Evolutionary conservation across 257 asterid genomes (phyloP), one percentile per base, ranked within the genome.

Genomic region (Misopates orontium): DNA sequence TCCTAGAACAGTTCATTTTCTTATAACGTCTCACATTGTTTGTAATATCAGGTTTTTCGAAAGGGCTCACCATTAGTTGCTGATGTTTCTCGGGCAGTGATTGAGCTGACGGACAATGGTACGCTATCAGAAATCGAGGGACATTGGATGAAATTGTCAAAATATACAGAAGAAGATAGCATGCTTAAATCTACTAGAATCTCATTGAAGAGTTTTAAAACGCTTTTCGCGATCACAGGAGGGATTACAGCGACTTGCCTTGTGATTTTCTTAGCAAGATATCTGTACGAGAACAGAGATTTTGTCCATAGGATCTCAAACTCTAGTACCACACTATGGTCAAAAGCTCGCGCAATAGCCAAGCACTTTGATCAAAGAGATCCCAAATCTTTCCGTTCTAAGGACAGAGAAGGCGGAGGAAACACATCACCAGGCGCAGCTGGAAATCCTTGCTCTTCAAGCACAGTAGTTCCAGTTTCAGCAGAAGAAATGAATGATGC

Each of bases 31-130:
- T 22, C 10, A 42, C 48, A 20, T 47, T 25, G 16, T 52, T 14
- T 21, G n/a, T 7, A 45, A 16, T 5, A 47, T 44, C 68, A 78
- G 83, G 78, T 69, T 20, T 69, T 79, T 25, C 71, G 64, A 8
- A 75, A 70, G 75, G 79, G 82, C 15, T 82, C 85, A 8, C 83
- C 85, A 1, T 51, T 79, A 53, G 78, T 77, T 8, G 52, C 83
- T 44, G 79, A 82, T 2, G 66, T 79, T 22, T 82, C 84, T 10
- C 68, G 75, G 16, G 80, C 77, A 55, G 40, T 82, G 15, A 17
- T 79, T 20, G 18, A 60, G 66, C 64, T 76, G 47, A 68, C 66
- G 36, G 83, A 78, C 1, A 44, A 42, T 12, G 44, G 76, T 10
- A 55, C 48, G 42, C 14, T 69, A 24, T 19, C 61, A 1, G 71